Base-by-base conservation (phyloP, 495 filamentous ascomycete species). In the Darksidea phi region DNA sequence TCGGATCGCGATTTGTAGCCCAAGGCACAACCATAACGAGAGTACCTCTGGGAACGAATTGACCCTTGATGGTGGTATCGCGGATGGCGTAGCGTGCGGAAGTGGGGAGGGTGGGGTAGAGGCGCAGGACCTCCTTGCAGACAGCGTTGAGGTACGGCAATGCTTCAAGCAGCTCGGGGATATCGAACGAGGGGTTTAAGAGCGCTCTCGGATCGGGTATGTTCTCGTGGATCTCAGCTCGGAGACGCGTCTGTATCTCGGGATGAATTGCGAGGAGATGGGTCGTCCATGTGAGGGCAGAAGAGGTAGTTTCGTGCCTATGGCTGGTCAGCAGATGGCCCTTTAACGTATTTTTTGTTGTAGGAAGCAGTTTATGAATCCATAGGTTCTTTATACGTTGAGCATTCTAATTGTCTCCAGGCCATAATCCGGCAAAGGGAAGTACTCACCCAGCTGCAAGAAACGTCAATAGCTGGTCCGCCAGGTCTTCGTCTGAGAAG, bases 381-480 rank as follows among this genome's bases (percentile, higher is more conserved):
- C n/a, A n/a, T n/a, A n/a, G n/a, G n/a, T n/a, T n/a, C n/a, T n/a
- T n/a, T n/a, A n/a, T n/a, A n/a, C n/a, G n/a, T n/a, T n/a, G n/a
- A n/a, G n/a, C n/a, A n/a, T n/a, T n/a, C n/a, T n/a, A n/a, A n/a
- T n/a, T n/a, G n/a, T n/a, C n/a, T n/a, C n/a, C n/a, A n/a, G n/a
- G n/a, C n/a, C n/a, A n/a, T n/a, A n/a, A n/a, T n/a, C n/a, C n/a
- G n/a, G n/a, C n/a, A n/a, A n/a, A n/a, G 17, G 23, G 38, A 64
- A 71, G 50, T 64, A 74, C 77, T 3, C 61, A 71, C 71, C 76
- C 76, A 6, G 81, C 81, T 18, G 79, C 78, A 0, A 84, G 64
- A 50, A 83, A 83, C 0, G 80, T 84, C 53, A 83, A 69, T 69
- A 82, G 75, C 63, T 84, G 81, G 60, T 82, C 78, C 0, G 81